Conservation (phyloP, 345 rosid species). For the Isatis tinctoria region DNA sequence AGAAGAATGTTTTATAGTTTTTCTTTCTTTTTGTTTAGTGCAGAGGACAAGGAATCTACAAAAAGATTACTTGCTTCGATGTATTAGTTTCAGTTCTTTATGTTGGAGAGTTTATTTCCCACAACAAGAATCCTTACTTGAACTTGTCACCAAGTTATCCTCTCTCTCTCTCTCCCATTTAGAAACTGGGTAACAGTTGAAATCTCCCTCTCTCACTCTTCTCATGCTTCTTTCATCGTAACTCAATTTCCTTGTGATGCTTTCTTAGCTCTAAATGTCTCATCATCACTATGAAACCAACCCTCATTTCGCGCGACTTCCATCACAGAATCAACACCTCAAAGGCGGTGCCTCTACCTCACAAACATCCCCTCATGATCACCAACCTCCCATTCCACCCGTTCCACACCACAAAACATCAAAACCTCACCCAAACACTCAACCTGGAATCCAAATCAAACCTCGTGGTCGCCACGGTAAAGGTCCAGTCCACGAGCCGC, state of each 20-base stretch:
- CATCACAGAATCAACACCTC: conserved; percentile 20
- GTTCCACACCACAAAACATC: not conserved
- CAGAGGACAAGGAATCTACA: conserved; percentile 29
- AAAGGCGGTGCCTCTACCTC: conserved; percentile 24
- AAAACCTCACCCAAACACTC: not conserved
- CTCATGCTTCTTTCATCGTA: conserved; percentile 4
- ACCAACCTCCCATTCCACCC: conserved; percentile 5
- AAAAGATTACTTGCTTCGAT: conserved; percentile 63
- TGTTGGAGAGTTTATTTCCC: conserved; percentile 3
- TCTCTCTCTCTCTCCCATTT: conserved; percentile 8
- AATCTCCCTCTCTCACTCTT: not conserved
- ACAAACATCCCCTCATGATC: conserved; percentile 14
- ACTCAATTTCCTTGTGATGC: not conserved
- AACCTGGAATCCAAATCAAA: conserved; percentile 15
- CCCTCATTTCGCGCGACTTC: conserved; percentile 47
- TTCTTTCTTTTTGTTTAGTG: not conserved
- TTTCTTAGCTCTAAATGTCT: conserved; percentile 34
- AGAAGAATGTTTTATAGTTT: not conserved
- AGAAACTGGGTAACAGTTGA: conserved; percentile 10
- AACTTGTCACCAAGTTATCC: conserved; percentile 59
- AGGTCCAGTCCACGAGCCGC: conserved; percentile 9
- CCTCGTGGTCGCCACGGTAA: conserved; percentile 19
- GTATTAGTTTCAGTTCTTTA: conserved; percentile 32
- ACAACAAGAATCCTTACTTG: conserved; percentile 53
- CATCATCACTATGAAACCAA: conserved; percentile 47